Percentiles rank a stretch among this genome's conserved stretches.
Conservation (phyloP, 352 stramenopile genomes). For the Phytopythium chamaehyphon region DNA sequence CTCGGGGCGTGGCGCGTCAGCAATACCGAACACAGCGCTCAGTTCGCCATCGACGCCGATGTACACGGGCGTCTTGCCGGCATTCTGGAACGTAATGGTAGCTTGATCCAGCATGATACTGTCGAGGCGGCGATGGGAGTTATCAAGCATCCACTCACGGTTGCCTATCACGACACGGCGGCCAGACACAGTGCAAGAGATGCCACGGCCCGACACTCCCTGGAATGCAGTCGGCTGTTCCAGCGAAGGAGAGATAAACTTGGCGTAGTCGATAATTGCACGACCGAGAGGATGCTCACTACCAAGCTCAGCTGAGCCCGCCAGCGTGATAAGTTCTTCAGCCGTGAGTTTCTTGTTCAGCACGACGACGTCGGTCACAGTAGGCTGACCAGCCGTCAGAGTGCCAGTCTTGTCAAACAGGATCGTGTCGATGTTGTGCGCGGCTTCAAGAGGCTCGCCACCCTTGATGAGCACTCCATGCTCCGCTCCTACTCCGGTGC, state of each 20-base stretch:
- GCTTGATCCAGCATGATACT: slow-evolving; percentile 76
- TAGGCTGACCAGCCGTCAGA: slow-evolving; percentile 91
- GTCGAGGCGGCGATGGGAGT: slow-evolving; percentile 58
- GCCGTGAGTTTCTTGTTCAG: slow-evolving; percentile 74
- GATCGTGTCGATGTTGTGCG: slow-evolving; percentile 92
- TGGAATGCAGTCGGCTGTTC: slow-evolving; percentile 77
- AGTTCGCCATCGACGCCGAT: slow-evolving; percentile 88
- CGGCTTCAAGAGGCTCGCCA: slow-evolving; percentile 90
- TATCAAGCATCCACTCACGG: slow-evolving; percentile 85
- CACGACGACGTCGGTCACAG: slow-evolving; percentile 84
- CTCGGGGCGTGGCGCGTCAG: slow-evolving; percentile 88
- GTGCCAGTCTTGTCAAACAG: slow-evolving; percentile 99
- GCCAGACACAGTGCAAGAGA: slow-evolving; percentile 66
- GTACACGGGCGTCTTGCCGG: slow-evolving; percentile 94
- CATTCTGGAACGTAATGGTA: slow-evolving; percentile 77
- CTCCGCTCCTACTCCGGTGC: slow-evolving; percentile 95
- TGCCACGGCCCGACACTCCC: slow-evolving; percentile 87
- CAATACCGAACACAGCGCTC: slow-evolving; percentile 77
- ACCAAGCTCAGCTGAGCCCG: slow-evolving; percentile 90
- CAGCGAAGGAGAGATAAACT: slow-evolving; percentile 74
- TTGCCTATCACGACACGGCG: slow-evolving; percentile 92
- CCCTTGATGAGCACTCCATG: slow-evolving; percentile 99
- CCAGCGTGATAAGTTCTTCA: slow-evolving; percentile 81
- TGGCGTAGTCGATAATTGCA: slow-evolving; percentile 90
- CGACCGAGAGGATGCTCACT: slow-evolving; percentile 95